A percentile compares a stretch with the other conserved stretches of the same genome.
Evolutionary conservation across 2,329 filamentous ascomycete genomes (phyloP).

Genomic region (Immersiporthe knoxdaviesiana): DNA sequence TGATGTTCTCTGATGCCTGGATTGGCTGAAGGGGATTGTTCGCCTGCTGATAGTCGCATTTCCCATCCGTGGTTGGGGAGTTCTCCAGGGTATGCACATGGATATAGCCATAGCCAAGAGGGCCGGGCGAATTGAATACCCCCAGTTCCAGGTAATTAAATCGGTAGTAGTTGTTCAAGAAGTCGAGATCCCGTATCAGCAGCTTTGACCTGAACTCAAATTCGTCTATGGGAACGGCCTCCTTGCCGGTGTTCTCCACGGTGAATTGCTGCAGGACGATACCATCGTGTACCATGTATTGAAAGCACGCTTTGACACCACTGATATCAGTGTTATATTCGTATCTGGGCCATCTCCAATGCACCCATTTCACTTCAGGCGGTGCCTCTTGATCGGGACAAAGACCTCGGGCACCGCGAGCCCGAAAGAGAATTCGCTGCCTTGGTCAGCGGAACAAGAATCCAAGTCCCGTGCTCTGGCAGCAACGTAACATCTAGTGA

Average conservation of each 20-base stretch:
- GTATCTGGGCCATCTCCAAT: constrained; percentile 19
- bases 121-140: background rate
- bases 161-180: background rate
- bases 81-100: background rate
- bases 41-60: too few species aligned
- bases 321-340: background rate
- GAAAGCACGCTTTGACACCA: background rate
- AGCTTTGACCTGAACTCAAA: background rate
- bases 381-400: background rate
- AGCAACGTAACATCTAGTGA: background rate
- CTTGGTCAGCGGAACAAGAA: background rate
- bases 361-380: constrained; percentile 7
- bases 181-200: constrained; percentile 8
- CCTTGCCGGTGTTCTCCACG: background rate
- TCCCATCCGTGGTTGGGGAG: background rate
- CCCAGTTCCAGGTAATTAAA: background rate
- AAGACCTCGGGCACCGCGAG: background rate
- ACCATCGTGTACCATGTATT: constrained; percentile 6
- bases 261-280: constrained; percentile 11
- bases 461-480: background rate
- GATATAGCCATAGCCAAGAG: background rate
- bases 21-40: background rate
- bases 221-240: background rate
- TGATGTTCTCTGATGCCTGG: background rate
- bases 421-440: background rate